A percentile compares a stretch with the other conserved stretches of the same genome.
Evolutionary conservation across 2,329 filamentous ascomycete genomes (phyloP).

Genomic region (Paraphaeosphaeria sporulosa): DNA sequence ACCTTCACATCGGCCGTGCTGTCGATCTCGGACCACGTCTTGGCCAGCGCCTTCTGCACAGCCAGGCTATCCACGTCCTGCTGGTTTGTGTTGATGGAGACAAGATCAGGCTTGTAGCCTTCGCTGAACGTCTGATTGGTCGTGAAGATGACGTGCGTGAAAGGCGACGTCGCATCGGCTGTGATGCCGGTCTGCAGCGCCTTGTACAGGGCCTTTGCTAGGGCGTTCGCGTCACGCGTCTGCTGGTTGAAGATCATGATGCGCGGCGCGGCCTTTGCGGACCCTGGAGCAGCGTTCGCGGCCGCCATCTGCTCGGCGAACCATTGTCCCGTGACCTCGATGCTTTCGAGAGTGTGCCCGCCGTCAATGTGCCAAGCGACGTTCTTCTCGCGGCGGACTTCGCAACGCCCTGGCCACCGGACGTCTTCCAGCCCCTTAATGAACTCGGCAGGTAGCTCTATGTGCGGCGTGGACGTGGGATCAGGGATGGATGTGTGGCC

Average conservation of each 20-base stretch:
- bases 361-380: constrained; percentile 84
- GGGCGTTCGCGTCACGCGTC: constrained; percentile 74
- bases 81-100: constrained; percentile 67
- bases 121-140: constrained; percentile 74
- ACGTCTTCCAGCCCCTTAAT: constrained; percentile 70
- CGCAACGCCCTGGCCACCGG: constrained; percentile 78
- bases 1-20: constrained; percentile 61
- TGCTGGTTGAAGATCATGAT: constrained; percentile 93
- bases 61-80: constrained; percentile 64
- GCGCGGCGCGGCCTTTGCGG: constrained; percentile 48
- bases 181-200: constrained; percentile 55
- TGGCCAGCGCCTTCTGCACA: constrained; percentile 73
- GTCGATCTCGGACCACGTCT: constrained; percentile 60
- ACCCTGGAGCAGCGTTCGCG: constrained; percentile 42
- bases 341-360: constrained; percentile 85
- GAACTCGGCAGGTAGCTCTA: constrained; percentile 67
- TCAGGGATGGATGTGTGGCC: constrained; percentile 52
- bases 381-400: constrained; percentile 64
- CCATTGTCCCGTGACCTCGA: constrained; percentile 79
- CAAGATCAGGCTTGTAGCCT: constrained; percentile 69
- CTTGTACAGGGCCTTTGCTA: constrained; percentile 69
- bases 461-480: constrained; percentile 36
- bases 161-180: constrained; percentile 53
- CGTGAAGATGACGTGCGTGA: constrained; percentile 80
- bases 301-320: constrained; percentile 61